Percentiles rank a stretch among this genome's conserved stretches.
phyloP scores from a whole-genome alignment of 129 eudicot species.

The Flaveria linearis region DNA sequence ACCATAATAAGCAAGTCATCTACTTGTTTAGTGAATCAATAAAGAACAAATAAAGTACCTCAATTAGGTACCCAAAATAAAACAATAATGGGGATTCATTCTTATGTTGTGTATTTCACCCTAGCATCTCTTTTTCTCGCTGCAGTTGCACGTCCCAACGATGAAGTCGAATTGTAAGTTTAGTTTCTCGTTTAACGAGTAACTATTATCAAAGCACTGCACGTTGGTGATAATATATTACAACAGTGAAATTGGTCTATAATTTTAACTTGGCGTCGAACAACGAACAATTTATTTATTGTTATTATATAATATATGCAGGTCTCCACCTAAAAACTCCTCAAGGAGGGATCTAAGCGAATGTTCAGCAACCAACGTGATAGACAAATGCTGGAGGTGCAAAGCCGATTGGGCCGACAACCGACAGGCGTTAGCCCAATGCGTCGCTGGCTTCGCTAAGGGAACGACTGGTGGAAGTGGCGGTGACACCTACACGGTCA shows the following conservation, averaged over 20 bases:
- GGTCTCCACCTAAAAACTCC: constrained; percentile 30
- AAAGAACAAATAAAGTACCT: not conserved
- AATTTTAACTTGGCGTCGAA: not conserved
- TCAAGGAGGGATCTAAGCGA: constrained; percentile 50
- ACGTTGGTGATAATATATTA: no score
- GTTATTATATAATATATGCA: not conserved
- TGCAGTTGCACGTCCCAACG: not conserved
- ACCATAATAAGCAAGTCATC: constrained; percentile 21
- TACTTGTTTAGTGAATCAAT: constrained; percentile 9
- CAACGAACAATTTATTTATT: not conserved
- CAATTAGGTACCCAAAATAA: not conserved
- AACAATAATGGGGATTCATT: constrained; percentile 21
- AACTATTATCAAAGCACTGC: no score
- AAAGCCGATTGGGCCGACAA: constrained; percentile 53
- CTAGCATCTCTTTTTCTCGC: not conserved
- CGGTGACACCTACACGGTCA: constrained; percentile 56
- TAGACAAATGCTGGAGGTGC: constrained; percentile 82
- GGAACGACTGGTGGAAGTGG: constrained; percentile 61
- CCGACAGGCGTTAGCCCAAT: constrained; percentile 62
- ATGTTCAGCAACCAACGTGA: constrained; percentile 58
- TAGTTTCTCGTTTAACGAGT: no score
- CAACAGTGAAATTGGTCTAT: not conserved
- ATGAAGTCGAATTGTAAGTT: constrained; percentile 15
- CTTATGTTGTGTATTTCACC: not conserved
- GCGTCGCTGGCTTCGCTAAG: constrained; percentile 58